Percentiles rank a stretch among this genome's conserved stretches.
Conservation (phyloP, 768 basidiomycete genomes). For the Clavulina sp. region DNA sequence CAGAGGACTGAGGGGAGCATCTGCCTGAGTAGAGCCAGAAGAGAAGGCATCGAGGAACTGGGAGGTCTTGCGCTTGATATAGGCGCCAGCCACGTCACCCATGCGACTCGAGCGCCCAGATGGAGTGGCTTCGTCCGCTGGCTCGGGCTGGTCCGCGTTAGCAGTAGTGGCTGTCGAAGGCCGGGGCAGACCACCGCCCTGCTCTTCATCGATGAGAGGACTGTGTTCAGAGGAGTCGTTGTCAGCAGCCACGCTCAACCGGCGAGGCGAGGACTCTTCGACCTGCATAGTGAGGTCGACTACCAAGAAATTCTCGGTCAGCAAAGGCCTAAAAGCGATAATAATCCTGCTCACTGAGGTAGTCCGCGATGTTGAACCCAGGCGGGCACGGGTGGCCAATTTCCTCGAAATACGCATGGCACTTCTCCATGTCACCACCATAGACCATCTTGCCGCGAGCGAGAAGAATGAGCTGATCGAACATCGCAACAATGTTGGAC, state of each 20-base stretch:
- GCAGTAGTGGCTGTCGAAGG: background rate
- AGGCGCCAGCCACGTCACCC: conserved; percentile 15
- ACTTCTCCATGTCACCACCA: conserved; percentile 56
- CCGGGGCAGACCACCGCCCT: conserved; percentile 18
- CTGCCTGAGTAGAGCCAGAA: conserved; percentile 17
- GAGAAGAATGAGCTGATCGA: conserved; percentile 79
- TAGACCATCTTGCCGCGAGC: conserved; percentile 74
- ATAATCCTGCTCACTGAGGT: conserved; percentile 49
- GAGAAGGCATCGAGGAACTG: conserved; percentile 46
- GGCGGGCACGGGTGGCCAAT: conserved; percentile 75
- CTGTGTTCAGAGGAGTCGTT: conserved; percentile 15
- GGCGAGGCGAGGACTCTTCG: conserved; percentile 18
- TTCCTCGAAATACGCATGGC: conserved; percentile 61
- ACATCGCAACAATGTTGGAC: conserved; percentile 90
- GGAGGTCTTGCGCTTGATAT: conserved; percentile 54
- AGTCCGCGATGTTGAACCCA: conserved; percentile 96
- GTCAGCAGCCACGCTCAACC: conserved; percentile 9
- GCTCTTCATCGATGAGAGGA: conserved; percentile 53
- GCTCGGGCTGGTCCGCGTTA: background rate
- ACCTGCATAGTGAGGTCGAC: conserved; percentile 58
- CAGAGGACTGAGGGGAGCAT: conserved; percentile 32
- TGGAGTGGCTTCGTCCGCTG: conserved; percentile 14
- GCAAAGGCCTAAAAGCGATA: background rate
- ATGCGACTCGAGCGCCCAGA: conserved; percentile 25
- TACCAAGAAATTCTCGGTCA: conserved; percentile 14